Evolutionary conservation across 441 rosid species (phyloP), one percentile per base, ranked within the genome.

Genomic region (Hura crepitans): DNA sequence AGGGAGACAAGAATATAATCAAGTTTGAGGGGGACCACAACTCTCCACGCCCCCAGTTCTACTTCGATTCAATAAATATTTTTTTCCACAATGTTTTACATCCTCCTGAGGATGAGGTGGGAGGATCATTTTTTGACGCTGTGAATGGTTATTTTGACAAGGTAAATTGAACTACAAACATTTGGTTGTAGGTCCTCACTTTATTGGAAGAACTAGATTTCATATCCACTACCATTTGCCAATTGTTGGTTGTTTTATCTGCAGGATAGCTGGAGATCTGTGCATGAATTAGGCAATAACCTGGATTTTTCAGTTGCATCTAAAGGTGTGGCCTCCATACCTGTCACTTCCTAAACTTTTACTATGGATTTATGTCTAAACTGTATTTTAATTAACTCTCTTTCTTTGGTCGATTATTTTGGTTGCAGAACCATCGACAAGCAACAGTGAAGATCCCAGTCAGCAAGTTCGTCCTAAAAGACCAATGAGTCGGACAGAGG

Each of bases 21-120:
- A 93, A 93, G 75, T 96, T 96, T 79, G 98, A 91, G 69, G 99
- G 99, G 80, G 99, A 95, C 79, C 99, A 95, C 83, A 95, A 95
- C 78, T 92, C 99, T 57, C 98, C 92, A 22, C 93, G 98, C 27
- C 99, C 99, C 43, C 98, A 78, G 47, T 95, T 96, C 73, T 96
- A 96, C 83, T 96, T 92, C 76, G 98, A 96, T 82, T 96, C 99
- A 15, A 78, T 93, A 79, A 93, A 93, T 74, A 96, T 96, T 2
- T 96, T 96, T 78, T 96, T 96, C 83, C 96, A 91, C 78, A 96
- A 96, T 78, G 97, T 96, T 63, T 81, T 96, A 80, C 99, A 83
- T 74, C 98, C 98, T 74, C 98, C 98, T 11, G 87, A 83, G 75
- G 96, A 89, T 79, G 90, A 88, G 83, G 83, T 87, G 67, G 89